phyloP scores from a whole-genome alignment of 108 stramenopile species.

The Skeletonema tropicum region DNA sequence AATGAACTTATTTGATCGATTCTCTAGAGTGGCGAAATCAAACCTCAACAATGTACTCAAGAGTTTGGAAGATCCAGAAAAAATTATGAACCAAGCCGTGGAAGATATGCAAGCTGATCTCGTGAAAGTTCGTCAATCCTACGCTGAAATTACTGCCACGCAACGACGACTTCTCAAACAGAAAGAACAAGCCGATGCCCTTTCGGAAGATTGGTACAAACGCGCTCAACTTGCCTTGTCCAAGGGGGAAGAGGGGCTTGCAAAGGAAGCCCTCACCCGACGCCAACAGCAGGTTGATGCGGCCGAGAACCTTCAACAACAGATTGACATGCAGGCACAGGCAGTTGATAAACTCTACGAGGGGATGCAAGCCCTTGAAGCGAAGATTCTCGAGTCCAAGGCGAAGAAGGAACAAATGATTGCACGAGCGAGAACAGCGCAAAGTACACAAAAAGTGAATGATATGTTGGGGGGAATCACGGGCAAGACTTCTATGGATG shows the following conservation, averaged over 20 bases:
- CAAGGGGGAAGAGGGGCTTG: slow-evolving; percentile 93
- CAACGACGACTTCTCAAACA: slow-evolving; percentile 92
- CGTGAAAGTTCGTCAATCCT: slow-evolving; percentile 95
- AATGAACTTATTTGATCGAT: slow-evolving; percentile 90
- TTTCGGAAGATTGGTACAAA: slow-evolving; percentile 93
- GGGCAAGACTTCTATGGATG: slow-evolving; percentile 92
- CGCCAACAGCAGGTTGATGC: slow-evolving; percentile 89
- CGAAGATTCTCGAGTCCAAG: slow-evolving; percentile 91
- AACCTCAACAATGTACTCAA: slow-evolving; percentile 92
- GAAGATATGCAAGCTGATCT: slow-evolving; percentile 98
- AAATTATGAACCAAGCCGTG: slow-evolving; percentile 94
- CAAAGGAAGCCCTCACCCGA: slow-evolving; percentile 89
- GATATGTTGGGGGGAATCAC: slow-evolving; percentile 94
- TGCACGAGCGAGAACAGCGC: slow-evolving; percentile 94
- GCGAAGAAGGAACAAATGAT: slow-evolving; percentile 95
- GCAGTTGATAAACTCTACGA: slow-evolving; percentile 90
- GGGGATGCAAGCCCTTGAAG: slow-evolving; percentile 93
- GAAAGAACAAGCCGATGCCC: slow-evolving; percentile 85
- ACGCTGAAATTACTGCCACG: slow-evolving; percentile 96
- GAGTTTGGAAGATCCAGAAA: slow-evolving; percentile 95
- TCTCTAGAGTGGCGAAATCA: slow-evolving; percentile 82
- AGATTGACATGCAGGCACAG: slow-evolving; percentile 82
- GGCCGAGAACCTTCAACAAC: slow-evolving; percentile 59
- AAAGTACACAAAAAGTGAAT: slow-evolving; percentile 94
- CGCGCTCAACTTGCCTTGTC: slow-evolving; percentile 94